Evolutionary conservation across 257 asterid species (phyloP).

Genomic region (Solanum chaucha): DNA sequence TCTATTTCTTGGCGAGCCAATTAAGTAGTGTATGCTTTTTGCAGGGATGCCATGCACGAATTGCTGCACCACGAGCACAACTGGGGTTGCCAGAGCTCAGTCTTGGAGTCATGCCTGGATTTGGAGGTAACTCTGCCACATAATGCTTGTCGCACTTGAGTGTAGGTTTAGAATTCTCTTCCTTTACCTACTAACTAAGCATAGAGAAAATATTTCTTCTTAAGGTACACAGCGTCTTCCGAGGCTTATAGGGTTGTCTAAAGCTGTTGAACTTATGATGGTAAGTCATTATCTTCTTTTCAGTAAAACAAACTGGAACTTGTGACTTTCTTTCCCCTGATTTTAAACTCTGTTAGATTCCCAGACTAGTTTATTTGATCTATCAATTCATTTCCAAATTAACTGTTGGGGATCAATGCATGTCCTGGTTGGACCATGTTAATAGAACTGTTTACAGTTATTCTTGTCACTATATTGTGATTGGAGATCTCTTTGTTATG

Average conservation of each 20-base stretch:
- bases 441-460: not conserved
- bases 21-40: slow-evolving; percentile 1
- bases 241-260: slow-evolving; percentile 79
- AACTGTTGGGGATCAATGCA: not conserved
- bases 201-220: slow-evolving; percentile 2
- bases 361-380: not conserved
- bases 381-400: not conserved
- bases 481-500: not conserved
- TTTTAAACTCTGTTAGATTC: not conserved
- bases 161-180: not conserved
- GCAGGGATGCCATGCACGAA: slow-evolving; percentile 93
- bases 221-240: slow-evolving; percentile 97
- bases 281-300: slow-evolving; percentile 27
- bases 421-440: not conserved
- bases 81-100: slow-evolving; percentile 96
- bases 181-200: not conserved
- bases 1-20: not conserved
- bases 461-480: not conserved
- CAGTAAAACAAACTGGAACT: not conserved
- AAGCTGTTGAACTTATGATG: slow-evolving; percentile 85
- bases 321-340: not conserved
- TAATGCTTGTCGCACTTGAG: not conserved
- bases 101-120: slow-evolving; percentile 91
- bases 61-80: slow-evolving; percentile 71
- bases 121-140: slow-evolving; percentile 55